A percentile compares a stretch with the other conserved stretches of the same genome.
phyloP scores from a whole-genome alignment of 306 rosid genomes.

The Trifolium pratense region DNA sequence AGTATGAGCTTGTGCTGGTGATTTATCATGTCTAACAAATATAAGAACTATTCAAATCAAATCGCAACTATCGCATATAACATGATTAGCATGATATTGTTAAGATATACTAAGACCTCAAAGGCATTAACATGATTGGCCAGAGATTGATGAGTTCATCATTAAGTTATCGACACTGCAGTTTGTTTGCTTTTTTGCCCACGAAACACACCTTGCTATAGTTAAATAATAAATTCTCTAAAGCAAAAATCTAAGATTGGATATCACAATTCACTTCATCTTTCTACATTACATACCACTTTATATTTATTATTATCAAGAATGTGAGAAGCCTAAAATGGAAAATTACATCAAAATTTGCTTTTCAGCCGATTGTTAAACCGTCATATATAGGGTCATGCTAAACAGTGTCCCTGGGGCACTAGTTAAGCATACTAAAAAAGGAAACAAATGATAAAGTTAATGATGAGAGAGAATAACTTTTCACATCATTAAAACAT shows the following conservation, averaged over 20 bases:
- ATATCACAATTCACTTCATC: conserved; percentile 25
- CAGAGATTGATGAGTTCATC: conserved; percentile 8
- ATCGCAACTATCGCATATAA: conserved; percentile 10
- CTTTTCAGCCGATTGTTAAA: conserved; percentile 11
- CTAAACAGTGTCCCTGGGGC: too few species aligned
- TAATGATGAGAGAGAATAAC: too few species aligned
- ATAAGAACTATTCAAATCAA: conserved; percentile 26
- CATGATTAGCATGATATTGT: conserved; percentile 23
- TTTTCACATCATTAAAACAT: too few species aligned
- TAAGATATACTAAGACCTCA: conserved; percentile 15
- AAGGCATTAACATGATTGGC: conserved; percentile 4
- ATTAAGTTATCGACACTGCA: conserved; percentile 11
- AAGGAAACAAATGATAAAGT: too few species aligned
- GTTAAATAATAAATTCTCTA: conserved; percentile 23
- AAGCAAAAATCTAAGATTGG: conserved; percentile 21
- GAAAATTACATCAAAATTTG: conserved; percentile 1
- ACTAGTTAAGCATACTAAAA: too few species aligned
- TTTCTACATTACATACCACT: conserved; percentile 16
- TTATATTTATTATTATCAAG: neutral
- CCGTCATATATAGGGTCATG: conserved; percentile 24
- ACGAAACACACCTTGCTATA: conserved; percentile 1
- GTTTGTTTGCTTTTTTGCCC: neutral
- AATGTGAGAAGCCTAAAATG: conserved; percentile 11
- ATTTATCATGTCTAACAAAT: conserved; percentile 14
- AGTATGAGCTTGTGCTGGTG: conserved; percentile 3